Evolutionary conservation across 2,329 filamentous ascomycete species (phyloP).

Genomic region (Talaromyces sp.): DNA sequence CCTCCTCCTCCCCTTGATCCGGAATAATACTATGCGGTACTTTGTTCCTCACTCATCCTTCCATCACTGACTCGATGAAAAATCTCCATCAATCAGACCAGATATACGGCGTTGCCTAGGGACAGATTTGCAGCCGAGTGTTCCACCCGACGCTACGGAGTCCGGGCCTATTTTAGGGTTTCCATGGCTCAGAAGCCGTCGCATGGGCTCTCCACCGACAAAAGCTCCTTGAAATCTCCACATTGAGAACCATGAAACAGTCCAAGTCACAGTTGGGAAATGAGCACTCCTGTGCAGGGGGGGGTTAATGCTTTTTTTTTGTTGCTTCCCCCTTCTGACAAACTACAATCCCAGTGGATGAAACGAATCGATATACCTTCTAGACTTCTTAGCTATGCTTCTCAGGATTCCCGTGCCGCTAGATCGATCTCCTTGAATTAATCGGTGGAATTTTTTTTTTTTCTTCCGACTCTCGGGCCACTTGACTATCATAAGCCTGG

Average conservation of each 20-base stretch:
- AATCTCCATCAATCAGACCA: neutral
- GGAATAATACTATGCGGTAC: no score
- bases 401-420: no score
- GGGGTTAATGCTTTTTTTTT: neutral
- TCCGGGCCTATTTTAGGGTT: conserved; percentile 6
- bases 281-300: conserved; percentile 11
- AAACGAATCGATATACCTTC: no score
- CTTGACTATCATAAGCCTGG: no score
- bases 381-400: no score
- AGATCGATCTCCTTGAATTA: no score
- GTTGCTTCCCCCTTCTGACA: neutral
- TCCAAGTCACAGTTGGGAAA: conserved; percentile 24
- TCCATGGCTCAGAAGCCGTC: conserved; percentile 17
- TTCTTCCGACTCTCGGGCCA: no score
- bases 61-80: neutral
- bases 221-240: conserved; percentile 29
- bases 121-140: neutral
- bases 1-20: neutral
- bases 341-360: no score
- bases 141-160: conserved; percentile 1
- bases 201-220: conserved; percentile 8
- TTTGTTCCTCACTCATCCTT: no score
- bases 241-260: conserved; percentile 25
- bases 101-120: neutral
- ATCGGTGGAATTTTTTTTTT: no score